Evolutionary conservation across 805 yeast species (phyloP), one percentile per base, ranked within the genome.

Genomic region (Torulaspora quercuum): DNA sequence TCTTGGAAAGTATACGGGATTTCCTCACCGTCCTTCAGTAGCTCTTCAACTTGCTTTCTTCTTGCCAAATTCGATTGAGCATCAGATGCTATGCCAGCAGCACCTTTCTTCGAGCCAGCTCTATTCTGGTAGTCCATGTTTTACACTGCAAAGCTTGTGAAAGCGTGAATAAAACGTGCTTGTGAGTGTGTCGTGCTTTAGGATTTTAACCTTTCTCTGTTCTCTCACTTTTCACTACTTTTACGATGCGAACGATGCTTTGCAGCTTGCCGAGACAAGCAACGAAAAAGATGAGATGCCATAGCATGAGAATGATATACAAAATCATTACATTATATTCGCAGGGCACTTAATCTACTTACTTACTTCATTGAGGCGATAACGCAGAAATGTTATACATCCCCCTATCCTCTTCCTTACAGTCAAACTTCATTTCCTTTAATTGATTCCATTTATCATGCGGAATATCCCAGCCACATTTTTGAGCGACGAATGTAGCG

Each of bases 51-150:
- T 24, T 95, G 71, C 39, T 78, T 78, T 39, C 80, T 68, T 30
- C 89, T 69, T 29, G 81, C 81, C 4, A 78, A 74, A 50, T 84
- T 83, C 5, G 80, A 68, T 46, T 82, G 88, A 13, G 78, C 74
- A 28, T 68, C 65, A 4, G 84, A 83, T 1, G 95, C 96, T 12
- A 88, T 69, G 5, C 95, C 96, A 48, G 96, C 97, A 18, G 82
- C 76, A 22, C 96, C 96, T 57, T 85, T 79, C 62, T 88, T 88
- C 5, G 95, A 82, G 29, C 95, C 95, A 2, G 84, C 94, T 52
- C 95, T 65, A 49, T 83, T 84, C 45, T 86, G 89, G 55, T 85
- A 85, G 59, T 88, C 95, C 97, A 88, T 88, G 5, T 25, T 15
- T 7, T 20, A 12, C 6, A 18, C 9, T 11, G 15, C 7, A 2